Conservation (phyloP, 345 rosid genomes). For the Punica granatum region DNA sequence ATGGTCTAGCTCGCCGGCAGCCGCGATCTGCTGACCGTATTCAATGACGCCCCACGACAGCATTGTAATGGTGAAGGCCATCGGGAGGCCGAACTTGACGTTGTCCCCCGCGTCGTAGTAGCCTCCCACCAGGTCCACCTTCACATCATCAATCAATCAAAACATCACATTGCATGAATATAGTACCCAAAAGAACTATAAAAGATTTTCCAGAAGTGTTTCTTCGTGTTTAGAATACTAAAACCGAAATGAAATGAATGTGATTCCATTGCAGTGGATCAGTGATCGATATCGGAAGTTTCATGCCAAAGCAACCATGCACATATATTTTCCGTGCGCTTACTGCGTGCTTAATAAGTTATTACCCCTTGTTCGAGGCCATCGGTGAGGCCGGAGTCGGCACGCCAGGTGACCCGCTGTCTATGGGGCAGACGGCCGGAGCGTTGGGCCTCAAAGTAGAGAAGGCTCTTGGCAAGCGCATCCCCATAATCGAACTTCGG, state of each 20-base stretch:
- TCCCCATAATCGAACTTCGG: slow-evolving; percentile 31
- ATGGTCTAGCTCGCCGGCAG: slow-evolving; percentile 45
- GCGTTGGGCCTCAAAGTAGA: slow-evolving; percentile 62
- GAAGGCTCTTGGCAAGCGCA: slow-evolving; percentile 51
- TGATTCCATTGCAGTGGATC: background rate
- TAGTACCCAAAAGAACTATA: no score
- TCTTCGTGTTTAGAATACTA: no score
- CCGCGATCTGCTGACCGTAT: slow-evolving; percentile 40
- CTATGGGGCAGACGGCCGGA: slow-evolving; percentile 53
- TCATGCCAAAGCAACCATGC: no score
- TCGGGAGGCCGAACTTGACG: slow-evolving; percentile 80
- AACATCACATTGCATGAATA: background rate
- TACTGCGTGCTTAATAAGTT: no score
- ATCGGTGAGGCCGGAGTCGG: slow-evolving; percentile 59
- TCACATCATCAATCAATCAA: background rate
- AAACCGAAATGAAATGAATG: no score
- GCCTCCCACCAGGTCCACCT: slow-evolving; percentile 93
- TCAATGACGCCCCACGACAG: slow-evolving; percentile 79
- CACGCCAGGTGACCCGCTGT: slow-evolving; percentile 58
- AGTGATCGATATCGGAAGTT: no score
- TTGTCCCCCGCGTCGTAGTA: slow-evolving; percentile 96
- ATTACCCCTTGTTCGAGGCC: slow-evolving; percentile 65
- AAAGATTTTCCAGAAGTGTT: no score
- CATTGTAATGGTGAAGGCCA: slow-evolving; percentile 89
- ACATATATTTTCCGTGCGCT: no score